Base-by-base conservation (phyloP, 2,329 filamentous ascomycete species). In the Aspergillus fumigatiaffinis region DNA sequence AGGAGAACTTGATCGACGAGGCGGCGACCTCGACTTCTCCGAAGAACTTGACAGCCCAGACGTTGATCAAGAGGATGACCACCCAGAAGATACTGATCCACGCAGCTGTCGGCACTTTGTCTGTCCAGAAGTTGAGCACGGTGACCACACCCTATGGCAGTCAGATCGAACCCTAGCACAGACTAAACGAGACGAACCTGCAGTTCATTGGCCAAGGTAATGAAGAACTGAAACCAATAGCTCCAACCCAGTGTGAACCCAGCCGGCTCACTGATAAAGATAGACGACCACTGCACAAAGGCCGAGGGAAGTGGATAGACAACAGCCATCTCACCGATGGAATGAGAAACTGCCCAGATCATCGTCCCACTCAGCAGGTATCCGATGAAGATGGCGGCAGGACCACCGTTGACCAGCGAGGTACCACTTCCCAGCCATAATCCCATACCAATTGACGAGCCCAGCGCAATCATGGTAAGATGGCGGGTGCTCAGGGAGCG, bases 171-270 rank as follows among this genome's bases (percentile, higher is more conserved):
- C 12, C 12, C 29, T 14, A 32, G 2, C 29, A 12, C 29, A 5
- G 29, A 14, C 29, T 3, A 12, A 26, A 20, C 6, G 2, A 1
- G 17, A 35, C 51, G 49, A 47, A 60, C 76, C 52, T 74, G 68
- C 0, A 77, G 67, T 53, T 79, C 76, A 58, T 76, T 79, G 53
- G 78, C 77, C 55, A 80, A 75, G 23, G 74, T 77, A 61, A 79
- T 78, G 52, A 69, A 72, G 57, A 72, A 77, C 3, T 68, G 73
- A 58, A 80, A 78, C 69, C 77, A 80, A 59, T 80, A 80, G 1
- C 76, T 74, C 76, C 78, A 80, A 3, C 78, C 78, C 3, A 80
- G 68, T 7, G 78, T 74, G 60, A 80, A 79, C 0, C 72, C 77
- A 9, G 74, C 73, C 0, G 78, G 68, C 1, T 69, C 71, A 55